phyloP scores from a whole-genome alignment of 805 yeast genomes.

The Metschnikowia borealis region DNA sequence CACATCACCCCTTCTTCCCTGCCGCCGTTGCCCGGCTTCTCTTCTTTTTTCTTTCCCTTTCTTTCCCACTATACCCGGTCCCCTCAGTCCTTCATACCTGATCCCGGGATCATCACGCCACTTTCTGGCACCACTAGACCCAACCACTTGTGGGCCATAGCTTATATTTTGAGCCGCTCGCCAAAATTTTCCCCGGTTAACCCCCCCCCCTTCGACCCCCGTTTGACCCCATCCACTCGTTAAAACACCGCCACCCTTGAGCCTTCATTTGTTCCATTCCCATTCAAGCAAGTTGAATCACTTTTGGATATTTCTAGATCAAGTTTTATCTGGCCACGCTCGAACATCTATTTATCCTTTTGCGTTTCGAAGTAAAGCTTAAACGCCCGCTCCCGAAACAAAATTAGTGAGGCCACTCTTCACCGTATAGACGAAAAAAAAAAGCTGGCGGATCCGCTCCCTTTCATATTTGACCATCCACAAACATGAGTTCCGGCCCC shows the following conservation, averaged over 20 bases:
- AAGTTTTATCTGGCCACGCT: not conserved
- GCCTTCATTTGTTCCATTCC: not conserved
- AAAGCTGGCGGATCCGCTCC: not conserved
- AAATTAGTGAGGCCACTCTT: not conserved
- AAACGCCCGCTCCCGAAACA: not conserved
- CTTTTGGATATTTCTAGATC: not conserved
- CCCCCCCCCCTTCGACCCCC: not conserved
- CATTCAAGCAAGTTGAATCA: conserved; percentile 1
- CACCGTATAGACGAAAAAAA: not conserved
- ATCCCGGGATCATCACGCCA: not conserved
- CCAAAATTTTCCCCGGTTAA: not conserved
- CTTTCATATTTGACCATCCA: not conserved
- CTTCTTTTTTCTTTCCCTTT: not conserved
- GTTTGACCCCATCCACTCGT: not conserved
- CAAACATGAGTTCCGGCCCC: conserved; percentile 2
- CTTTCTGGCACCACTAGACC: not conserved
- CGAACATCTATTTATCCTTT: not conserved
- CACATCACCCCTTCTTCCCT: not conserved
- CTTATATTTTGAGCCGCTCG: not conserved
- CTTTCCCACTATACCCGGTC: not conserved
- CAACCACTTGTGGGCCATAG: not conserved
- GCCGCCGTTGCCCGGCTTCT: not conserved
- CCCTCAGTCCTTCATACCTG: not conserved
- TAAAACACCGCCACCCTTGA: not conserved
- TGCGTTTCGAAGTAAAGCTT: not conserved